Evolutionary conservation across 352 stramenopile genomes (phyloP), one percentile per base, ranked within the genome.

Genomic region (Saprolegnia parasitica): DNA sequence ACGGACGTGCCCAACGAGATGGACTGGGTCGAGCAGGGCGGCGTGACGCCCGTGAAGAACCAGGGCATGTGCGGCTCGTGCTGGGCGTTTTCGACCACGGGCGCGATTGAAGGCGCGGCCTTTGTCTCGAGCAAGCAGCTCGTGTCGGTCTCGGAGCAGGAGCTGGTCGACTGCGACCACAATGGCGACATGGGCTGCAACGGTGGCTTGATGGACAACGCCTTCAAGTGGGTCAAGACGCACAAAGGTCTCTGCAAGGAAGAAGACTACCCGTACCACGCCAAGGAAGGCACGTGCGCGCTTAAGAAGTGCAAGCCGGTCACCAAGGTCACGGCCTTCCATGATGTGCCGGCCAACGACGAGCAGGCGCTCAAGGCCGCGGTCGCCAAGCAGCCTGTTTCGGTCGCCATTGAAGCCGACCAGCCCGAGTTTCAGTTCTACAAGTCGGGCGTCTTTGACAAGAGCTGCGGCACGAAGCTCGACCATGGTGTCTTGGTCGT

Each of bases 51-150:
- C 5, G 90, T 99, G 13, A 98, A 99, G 77, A 98, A 99, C 81
- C 97, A 99, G 76, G 96, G 91, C 13, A 76, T 83, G 45, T 58
- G 37, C 56, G 71, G 72, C 21, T 97, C 90, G 40, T 99, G 97
- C 82, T 99, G 96, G 96, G 93, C 94, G 9, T 99, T 99, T 79
- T 98, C 93, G 4, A 95, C 98, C 5, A 99, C 97, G 8, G 98
- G 97, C 26, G 89, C 96, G 0, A 94, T 99, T 50, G 98, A 99
- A 81, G 97, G 96, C n/a, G 95, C 93, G 18, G 81, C 97, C 61
- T 99, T 95, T 64, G 84, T 99, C 23, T 79, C 96, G 20, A 98
- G 77, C 50, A 89, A 90, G 40, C 88, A 94, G 68, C 86, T 99
- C 1, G 67, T 90, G 4, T 89, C 78, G 54, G 79, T 99, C 24